Evolutionary conservation across 208 protist species (phyloP).

Genomic region (Trypanosoma brucei): DNA sequence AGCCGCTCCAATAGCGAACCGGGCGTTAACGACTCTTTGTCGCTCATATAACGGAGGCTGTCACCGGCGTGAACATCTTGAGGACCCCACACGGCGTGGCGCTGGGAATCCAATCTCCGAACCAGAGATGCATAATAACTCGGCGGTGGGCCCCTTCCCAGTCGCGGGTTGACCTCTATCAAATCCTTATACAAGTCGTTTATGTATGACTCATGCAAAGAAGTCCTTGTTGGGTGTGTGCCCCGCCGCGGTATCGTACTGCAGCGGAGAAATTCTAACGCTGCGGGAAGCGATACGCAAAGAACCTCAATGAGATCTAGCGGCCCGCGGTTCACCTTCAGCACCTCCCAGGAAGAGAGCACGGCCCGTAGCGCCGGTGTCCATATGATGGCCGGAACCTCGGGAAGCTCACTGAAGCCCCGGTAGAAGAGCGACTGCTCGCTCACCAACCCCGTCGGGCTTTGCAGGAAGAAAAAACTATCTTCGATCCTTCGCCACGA

Average conservation of each 20-base stretch:
- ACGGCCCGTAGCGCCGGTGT: conserved; percentile 3
- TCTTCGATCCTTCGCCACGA: conserved; percentile 64
- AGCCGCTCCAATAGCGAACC: conserved; percentile 13
- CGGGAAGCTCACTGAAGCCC: conserved; percentile 1
- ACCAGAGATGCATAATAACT: conserved; percentile 1
- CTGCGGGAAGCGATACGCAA: conserved; percentile 28
- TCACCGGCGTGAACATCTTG: conserved; percentile 4
- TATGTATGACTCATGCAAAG: neutral
- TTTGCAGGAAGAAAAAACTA: conserved; percentile 28
- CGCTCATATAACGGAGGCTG: conserved; percentile 5
- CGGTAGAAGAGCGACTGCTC: conserved; percentile 14
- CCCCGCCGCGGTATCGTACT: conserved; percentile 44
- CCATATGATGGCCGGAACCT: conserved; percentile 3
- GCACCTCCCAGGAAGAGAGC: conserved; percentile 12
- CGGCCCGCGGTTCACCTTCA: conserved; percentile 10
- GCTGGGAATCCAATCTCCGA: conserved; percentile 9
- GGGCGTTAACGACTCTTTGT: conserved; percentile 2
- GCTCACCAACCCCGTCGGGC: neutral
- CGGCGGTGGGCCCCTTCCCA: neutral
- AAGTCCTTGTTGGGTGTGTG: conserved; percentile 9
- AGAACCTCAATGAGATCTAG: conserved; percentile 21
- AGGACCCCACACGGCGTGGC: conserved; percentile 17
- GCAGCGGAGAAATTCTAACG: conserved; percentile 35
- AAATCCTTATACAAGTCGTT: neutral
- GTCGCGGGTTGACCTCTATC: conserved; percentile 9